phyloP scores from a whole-genome alignment of 1,284 basidiomycete genomes.

The Cutaneotrichosporon sp. region DNA sequence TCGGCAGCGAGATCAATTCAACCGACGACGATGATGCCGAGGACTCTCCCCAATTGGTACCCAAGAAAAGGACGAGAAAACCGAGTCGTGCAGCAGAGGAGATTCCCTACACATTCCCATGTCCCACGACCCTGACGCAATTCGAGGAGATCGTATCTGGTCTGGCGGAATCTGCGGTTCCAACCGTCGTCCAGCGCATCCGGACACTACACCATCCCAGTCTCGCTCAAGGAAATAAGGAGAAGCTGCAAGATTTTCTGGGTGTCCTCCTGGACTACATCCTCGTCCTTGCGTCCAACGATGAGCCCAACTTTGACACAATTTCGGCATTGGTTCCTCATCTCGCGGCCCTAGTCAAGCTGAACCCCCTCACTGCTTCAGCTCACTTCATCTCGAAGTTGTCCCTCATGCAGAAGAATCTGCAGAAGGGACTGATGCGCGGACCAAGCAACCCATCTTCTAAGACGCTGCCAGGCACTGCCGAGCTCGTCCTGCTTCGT shows the following conservation, averaged over 20 bases:
- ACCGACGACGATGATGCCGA: slow-evolving; percentile 41
- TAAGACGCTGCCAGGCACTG: slow-evolving; percentile 79
- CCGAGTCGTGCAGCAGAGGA: slow-evolving; percentile 57
- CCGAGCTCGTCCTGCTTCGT: slow-evolving; percentile 78
- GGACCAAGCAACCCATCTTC: slow-evolving; percentile 62
- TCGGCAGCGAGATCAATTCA: slow-evolving; percentile 26
- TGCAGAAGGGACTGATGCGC: slow-evolving; percentile 73
- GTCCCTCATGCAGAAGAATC: slow-evolving; percentile 88
- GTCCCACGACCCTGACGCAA: slow-evolving; percentile 79
- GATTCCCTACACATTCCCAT: slow-evolving; percentile 87
- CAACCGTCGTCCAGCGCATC: slow-evolving; percentile 84
- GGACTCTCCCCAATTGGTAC: slow-evolving; percentile 27
- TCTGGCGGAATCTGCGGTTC: slow-evolving; percentile 64
- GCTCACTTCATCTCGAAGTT: slow-evolving; percentile 78
- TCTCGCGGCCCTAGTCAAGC: slow-evolving; percentile 68
- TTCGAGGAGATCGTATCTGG: slow-evolving; percentile 75
- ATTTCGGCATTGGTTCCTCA: slow-evolving; percentile 74
- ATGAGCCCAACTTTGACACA: slow-evolving; percentile 55
- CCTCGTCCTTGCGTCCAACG: slow-evolving; percentile 66
- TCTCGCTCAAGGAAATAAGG: slow-evolving; percentile 83
- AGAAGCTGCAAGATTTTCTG: slow-evolving; percentile 77
- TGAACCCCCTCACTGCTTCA: slow-evolving; percentile 76
- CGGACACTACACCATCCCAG: slow-evolving; percentile 87
- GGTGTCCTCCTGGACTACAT: slow-evolving; percentile 88
- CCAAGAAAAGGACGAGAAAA: slow-evolving; percentile 33